These are phyloP conservation scores for Pichia sp. DNA, from an alignment of 1,139 yeast species.

Conservation along the genomic window DNA sequence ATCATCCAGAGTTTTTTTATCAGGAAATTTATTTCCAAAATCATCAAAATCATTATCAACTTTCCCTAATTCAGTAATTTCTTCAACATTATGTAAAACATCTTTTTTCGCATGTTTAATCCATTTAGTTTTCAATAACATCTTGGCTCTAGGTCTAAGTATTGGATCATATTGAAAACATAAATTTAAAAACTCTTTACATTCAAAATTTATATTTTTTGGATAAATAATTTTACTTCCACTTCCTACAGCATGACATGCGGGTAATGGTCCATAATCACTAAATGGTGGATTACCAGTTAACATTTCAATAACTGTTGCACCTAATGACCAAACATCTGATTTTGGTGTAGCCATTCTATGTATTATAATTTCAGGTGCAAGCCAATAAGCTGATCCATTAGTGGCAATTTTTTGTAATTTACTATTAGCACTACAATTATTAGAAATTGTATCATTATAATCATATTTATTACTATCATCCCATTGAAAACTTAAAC, in stretches of 20 bases:
- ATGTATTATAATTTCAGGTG: constrained; percentile 67
- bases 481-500: constrained; percentile 53
- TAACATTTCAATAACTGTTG: constrained; percentile 79
- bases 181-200: constrained; percentile 59
- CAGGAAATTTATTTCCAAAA: neutral
- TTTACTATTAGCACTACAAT: constrained; percentile 12
- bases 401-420: constrained; percentile 31
- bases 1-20: neutral
- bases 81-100: constrained; percentile 14
- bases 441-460: constrained; percentile 8
- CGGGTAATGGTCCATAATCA: constrained; percentile 76
- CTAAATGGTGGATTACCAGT: constrained; percentile 88
- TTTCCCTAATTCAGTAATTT: neutral
- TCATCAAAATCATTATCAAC: neutral
- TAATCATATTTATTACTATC: constrained; percentile 8
- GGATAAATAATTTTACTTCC: constrained; percentile 82
- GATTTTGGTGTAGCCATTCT: constrained; percentile 49
- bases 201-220: constrained; percentile 40
- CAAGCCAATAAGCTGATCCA: constrained; percentile 88
- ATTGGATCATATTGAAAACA: constrained; percentile 78
- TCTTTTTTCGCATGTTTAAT: constrained; percentile 24
- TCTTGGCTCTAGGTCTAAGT: constrained; percentile 50
- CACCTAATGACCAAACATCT: constrained; percentile 92
- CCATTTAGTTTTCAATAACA: constrained; percentile 62
- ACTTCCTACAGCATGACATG: constrained; percentile 86